Evolutionary conservation across 2,329 filamentous ascomycete genomes (phyloP), one percentile per base, ranked within the genome.

Genomic region (Fonsecaea pedrosoi): DNA sequence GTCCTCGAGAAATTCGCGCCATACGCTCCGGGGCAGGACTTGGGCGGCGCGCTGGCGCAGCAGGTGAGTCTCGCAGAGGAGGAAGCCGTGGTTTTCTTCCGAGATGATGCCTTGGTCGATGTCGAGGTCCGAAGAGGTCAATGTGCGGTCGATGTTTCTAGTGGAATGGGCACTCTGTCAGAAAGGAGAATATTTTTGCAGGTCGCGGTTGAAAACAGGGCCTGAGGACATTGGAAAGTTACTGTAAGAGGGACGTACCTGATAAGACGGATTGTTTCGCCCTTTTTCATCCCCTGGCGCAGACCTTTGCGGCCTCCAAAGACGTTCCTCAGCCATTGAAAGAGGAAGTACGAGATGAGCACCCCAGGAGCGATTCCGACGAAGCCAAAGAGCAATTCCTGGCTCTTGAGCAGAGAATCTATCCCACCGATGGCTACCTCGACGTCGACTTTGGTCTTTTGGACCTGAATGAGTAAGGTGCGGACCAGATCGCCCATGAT

Each of bases 391-490:
- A 99, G 92, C 56, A 99, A 85, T 77, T 99, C 94, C 76, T 99
- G 95, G 75, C 94, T 97, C 81, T 95, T 97, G 65, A 99, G 85
- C 37, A 99, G 85, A 38, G 92, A 88, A 82, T 99, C 94, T 71
- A 99, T 99, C 18, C 95, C 95, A 67, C 91, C 92, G 81, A 99
- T 94, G 13, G 95, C 95, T 68, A 98, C 89, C 78, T 99, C 95
- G 12, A 99, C 89, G 75, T 99, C 95, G 8, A 99, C 95, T 82
- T 99, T 99, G 25, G 95, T 98, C 84, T 99, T 99, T 75, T 99
- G 95, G 42, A 99, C 90, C 76, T 99, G 95, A 63, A 99, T 98
- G 54, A 99, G 84, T 34, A 99, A 86, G 4, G 94, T 93, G 60
- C 94, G 89, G 40, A 98, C 86, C 34, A 99, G 84, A 74, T 98